These are phyloP conservation scores for Bretschneidera sinensis DNA, from an alignment of 345 rosid genomes.

Conservation along the genomic window DNA sequence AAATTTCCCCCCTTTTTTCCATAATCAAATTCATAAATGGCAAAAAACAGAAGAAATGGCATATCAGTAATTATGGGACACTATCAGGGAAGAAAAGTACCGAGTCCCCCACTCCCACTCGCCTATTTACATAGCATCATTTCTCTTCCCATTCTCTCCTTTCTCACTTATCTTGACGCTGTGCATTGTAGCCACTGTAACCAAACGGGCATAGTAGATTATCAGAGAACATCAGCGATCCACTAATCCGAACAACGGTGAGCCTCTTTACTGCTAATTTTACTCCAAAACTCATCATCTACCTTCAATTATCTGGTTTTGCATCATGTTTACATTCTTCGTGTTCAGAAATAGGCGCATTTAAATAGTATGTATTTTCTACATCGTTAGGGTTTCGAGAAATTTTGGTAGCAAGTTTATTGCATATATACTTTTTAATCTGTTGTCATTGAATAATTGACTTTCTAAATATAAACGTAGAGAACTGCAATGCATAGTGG, in stretches of 20 bases:
- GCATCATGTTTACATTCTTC: neutral
- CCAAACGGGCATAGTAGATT: neutral
- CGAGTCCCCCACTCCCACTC: too few species aligned
- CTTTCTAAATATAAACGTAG: too few species aligned
- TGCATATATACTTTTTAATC: slow-evolving; percentile 3
- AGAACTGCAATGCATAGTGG: too few species aligned
- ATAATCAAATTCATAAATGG: too few species aligned
- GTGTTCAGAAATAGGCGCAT: neutral
- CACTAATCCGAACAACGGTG: slow-evolving; percentile 12
- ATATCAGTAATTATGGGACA: too few species aligned
- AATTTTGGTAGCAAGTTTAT: neutral
- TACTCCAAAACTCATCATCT: neutral
- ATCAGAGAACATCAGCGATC: neutral
- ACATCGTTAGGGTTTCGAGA: slow-evolving; percentile 17
- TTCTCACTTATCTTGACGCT: neutral
- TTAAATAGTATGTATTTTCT: neutral
- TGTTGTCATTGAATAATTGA: neutral
- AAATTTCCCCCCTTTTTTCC: too few species aligned
- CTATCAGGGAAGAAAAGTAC: too few species aligned
- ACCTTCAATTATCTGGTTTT: slow-evolving; percentile 1
- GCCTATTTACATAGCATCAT: too few species aligned
- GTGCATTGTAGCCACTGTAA: too few species aligned
- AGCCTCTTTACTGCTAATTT: neutral
- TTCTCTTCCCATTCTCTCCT: neutral
- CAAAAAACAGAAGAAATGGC: too few species aligned